Conservation (phyloP, 2,329 filamentous ascomycete genomes). For the Xylariaceae sp. region DNA sequence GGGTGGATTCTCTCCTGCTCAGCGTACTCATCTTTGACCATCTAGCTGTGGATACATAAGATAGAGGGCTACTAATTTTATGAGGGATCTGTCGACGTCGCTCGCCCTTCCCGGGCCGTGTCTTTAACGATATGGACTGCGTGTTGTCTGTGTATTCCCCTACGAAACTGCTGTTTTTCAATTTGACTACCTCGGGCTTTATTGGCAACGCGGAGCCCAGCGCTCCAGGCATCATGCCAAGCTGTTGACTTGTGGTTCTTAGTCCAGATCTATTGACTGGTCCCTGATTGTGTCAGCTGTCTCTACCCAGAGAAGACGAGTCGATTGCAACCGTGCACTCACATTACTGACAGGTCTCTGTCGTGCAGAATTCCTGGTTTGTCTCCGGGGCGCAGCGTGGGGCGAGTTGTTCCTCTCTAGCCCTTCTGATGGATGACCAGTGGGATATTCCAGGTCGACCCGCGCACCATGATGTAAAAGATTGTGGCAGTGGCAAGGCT, state of each 20-base stretch:
- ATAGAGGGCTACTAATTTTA: neutral
- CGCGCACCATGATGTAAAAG: neutral
- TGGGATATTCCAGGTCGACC: neutral
- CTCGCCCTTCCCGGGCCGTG: neutral
- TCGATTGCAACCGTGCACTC: neutral
- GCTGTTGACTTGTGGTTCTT: neutral
- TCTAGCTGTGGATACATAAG: neutral
- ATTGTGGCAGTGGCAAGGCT: neutral
- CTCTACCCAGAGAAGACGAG: neutral
- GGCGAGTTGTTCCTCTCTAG: neutral
- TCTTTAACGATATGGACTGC: too few species aligned
- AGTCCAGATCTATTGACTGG: neutral
- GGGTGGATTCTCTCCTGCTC: neutral
- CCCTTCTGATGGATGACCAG: neutral
- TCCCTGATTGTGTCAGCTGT: conserved; percentile 1
- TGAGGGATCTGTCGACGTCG: neutral
- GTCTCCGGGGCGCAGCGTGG: neutral
- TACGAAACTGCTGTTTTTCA: neutral
- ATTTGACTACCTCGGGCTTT: neutral
- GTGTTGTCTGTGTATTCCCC: too few species aligned
- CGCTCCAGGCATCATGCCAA: neutral
- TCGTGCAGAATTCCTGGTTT: neutral
- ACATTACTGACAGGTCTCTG: neutral
- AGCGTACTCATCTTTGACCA: neutral
- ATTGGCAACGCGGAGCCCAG: neutral